Conservation (phyloP, 805 yeast species). For the Candida vartiovaarae region DNA sequence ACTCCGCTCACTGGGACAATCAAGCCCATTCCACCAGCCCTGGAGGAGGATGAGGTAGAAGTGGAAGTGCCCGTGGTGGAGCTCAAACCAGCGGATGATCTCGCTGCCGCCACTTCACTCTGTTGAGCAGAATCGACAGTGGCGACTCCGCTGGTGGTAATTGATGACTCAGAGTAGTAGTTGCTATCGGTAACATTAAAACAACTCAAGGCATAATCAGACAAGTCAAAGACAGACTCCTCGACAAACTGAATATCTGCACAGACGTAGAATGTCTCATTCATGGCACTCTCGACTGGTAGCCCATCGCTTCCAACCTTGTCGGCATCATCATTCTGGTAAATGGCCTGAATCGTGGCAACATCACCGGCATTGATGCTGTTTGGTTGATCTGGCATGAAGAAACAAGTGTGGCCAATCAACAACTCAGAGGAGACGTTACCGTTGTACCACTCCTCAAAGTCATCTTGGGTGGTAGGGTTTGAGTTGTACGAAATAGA, state of each 20-base stretch:
- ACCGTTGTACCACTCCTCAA: constrained; percentile 32
- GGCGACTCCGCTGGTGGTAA: constrained; percentile 18
- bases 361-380: constrained; percentile 30
- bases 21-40: constrained; percentile 13
- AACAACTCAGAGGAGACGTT: constrained; percentile 33
- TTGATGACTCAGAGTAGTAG: constrained; percentile 29
- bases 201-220: constrained; percentile 30
- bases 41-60: constrained; percentile 9
- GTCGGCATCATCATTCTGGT: constrained; percentile 28
- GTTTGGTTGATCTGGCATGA: constrained; percentile 36
- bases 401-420: constrained; percentile 41
- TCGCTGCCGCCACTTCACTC: constrained; percentile 11
- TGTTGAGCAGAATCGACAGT: constrained; percentile 16
- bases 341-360: constrained; percentile 40
- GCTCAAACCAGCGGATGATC: constrained; percentile 16
- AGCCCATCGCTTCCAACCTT: constrained; percentile 13
- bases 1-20: constrained; percentile 18
- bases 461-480: constrained; percentile 34
- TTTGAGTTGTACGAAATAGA: constrained; percentile 33
- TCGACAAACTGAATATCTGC: constrained; percentile 39
- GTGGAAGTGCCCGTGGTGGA: constrained; percentile 9
- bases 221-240: constrained; percentile 30
- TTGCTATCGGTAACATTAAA: constrained; percentile 35
- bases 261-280: constrained; percentile 39
- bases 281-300: constrained; percentile 31